Evolutionary conservation across 2,329 filamentous ascomycete species (phyloP).

Genomic region (Aureobasidium lini): DNA sequence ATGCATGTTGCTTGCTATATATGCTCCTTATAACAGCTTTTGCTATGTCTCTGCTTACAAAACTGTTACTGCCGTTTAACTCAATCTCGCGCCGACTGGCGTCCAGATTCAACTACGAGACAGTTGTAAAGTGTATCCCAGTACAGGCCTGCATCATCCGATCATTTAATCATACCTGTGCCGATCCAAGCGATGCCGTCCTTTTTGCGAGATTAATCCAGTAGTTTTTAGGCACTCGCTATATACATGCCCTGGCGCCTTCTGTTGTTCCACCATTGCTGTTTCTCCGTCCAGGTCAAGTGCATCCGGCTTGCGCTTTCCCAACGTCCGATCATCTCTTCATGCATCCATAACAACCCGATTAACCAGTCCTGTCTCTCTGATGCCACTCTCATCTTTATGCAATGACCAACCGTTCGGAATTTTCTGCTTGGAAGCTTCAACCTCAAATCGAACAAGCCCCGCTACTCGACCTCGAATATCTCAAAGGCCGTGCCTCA

Average conservation of each 20-base stretch:
- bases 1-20: neutral
- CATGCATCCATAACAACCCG: neutral
- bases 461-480: conserved; percentile 16
- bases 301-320: neutral
- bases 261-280: neutral
- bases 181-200: neutral
- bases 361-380: neutral
- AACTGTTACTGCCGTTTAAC: neutral
- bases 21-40: neutral
- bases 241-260: neutral
- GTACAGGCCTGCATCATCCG: neutral
- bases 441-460: neutral
- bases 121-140: neutral
- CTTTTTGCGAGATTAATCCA: neutral
- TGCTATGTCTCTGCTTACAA: neutral
- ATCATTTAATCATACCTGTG: neutral
- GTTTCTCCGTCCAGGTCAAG: neutral
- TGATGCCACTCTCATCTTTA: neutral
- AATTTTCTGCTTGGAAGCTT: neutral
- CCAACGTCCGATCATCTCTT: neutral
- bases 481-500: conserved; percentile 30
- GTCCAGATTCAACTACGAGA: neutral
- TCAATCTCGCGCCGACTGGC: neutral
- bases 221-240: neutral
- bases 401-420: neutral